Conservation (phyloP, 257 asterid species). For the Gentiana straminea region DNA sequence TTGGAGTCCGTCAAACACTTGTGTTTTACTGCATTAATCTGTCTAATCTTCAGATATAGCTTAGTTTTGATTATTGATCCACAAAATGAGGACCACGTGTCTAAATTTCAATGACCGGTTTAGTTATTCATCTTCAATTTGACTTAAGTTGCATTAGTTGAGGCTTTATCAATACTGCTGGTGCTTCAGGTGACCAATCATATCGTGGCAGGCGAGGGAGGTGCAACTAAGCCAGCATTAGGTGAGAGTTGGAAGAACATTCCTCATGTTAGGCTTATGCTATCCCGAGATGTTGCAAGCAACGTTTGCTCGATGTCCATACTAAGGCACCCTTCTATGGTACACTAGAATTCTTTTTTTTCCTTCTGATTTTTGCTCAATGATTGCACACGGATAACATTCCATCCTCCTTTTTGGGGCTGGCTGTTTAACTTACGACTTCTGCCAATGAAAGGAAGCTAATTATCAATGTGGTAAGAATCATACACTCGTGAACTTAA, state of each 20-base stretch:
- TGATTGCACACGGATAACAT: not conserved
- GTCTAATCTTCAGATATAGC: too few relatives aligned
- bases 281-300: slow-evolving; percentile 31
- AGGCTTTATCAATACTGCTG: slow-evolving; percentile 1
- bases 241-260: slow-evolving; percentile 93
- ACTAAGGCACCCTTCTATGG: slow-evolving; percentile 70
- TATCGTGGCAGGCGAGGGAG: slow-evolving; percentile 77
- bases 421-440: too few relatives aligned
- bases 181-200: slow-evolving; percentile 69
- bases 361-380: not conserved
- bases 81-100: too few relatives aligned
- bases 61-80: too few relatives aligned
- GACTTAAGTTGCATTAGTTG: too few relatives aligned
- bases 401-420: not conserved
- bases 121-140: too few relatives aligned
- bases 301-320: slow-evolving; percentile 37
- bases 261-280: slow-evolving; percentile 66
- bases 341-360: slow-evolving; percentile 7
- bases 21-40: too few relatives aligned
- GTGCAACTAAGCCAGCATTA: slow-evolving; percentile 64
- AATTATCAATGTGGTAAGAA: not conserved
- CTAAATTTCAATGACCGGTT: too few relatives aligned
- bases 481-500: not conserved
- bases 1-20: too few relatives aligned
- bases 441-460: not conserved